Conservation (phyloP, 2,329 filamentous ascomycete species). For the Ceratocystis diversiconidia region DNA sequence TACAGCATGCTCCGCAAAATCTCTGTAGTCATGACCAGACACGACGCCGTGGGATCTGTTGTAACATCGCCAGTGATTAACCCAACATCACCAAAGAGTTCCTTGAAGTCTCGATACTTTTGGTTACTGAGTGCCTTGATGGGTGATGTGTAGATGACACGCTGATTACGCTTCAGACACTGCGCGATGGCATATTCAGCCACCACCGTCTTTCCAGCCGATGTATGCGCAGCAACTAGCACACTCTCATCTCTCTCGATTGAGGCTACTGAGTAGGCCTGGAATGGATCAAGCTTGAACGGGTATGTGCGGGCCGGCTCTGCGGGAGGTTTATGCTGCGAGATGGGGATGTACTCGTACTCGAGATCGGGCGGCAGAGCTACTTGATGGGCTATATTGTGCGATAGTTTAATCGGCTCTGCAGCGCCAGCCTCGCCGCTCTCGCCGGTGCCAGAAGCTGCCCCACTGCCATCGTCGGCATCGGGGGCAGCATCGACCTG, state of each 20-base stretch:
- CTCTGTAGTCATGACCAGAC: slow-evolving; percentile 97
- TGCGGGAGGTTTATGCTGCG: slow-evolving; percentile 78
- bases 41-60: slow-evolving; percentile 96
- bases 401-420: slow-evolving; percentile 62
- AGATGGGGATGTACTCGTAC: slow-evolving; percentile 90
- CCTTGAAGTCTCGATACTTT: slow-evolving; percentile 92
- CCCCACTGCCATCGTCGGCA: slow-evolving; percentile 8
- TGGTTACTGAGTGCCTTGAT: slow-evolving; percentile 99
- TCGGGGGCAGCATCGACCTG: slow-evolving; percentile 40
- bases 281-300: slow-evolving; percentile 94
- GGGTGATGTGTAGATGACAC: slow-evolving; percentile 97
- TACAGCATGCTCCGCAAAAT: slow-evolving; percentile 99
- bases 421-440: slow-evolving; percentile 34
- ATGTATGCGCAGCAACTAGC: slow-evolving; percentile 90
- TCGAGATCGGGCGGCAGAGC: slow-evolving; percentile 85
- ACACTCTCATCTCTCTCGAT: slow-evolving; percentile 96
- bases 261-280: slow-evolving; percentile 83
- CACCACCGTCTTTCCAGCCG: slow-evolving; percentile 94
- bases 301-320: slow-evolving; percentile 71
- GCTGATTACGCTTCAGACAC: slow-evolving; percentile 90
- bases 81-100: slow-evolving; percentile 90
- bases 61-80: slow-evolving; percentile 99
- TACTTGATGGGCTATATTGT: slow-evolving; percentile 98
- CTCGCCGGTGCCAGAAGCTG: slow-evolving; percentile 4
- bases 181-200: slow-evolving; percentile 98